Conservation (phyloP, 306 rosid species). For the Prunus mume region DNA sequence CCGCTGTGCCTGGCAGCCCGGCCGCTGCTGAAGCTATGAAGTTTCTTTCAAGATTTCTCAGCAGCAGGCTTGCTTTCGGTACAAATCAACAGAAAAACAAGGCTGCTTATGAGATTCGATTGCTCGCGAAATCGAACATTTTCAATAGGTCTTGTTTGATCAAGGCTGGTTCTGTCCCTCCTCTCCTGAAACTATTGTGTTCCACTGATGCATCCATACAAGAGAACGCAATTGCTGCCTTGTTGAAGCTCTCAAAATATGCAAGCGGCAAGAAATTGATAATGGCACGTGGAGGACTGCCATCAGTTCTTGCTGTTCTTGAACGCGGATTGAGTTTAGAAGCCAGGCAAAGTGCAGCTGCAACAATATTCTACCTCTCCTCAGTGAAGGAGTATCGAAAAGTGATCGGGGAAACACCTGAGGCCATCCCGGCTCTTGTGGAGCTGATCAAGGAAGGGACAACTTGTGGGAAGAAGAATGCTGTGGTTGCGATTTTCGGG, state of each 20-base stretch:
- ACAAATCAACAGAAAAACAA: constrained; percentile 43
- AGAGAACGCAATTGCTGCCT: constrained; percentile 60
- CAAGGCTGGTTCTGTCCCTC: constrained; percentile 51
- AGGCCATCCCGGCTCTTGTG: constrained; percentile 47
- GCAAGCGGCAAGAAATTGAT: constrained; percentile 44
- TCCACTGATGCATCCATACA: constrained; percentile 33
- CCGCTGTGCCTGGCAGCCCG: constrained; percentile 37
- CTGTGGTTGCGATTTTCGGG: constrained; percentile 68
- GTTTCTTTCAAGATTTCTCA: constrained; percentile 50
- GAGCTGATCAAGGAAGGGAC: constrained; percentile 61
- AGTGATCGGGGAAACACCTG: constrained; percentile 51
- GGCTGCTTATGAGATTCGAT: constrained; percentile 74
- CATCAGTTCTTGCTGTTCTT: constrained; percentile 40
- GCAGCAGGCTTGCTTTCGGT: constrained; percentile 56
- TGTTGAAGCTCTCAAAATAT: constrained; percentile 71
- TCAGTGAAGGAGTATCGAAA: constrained; percentile 51
- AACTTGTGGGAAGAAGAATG: constrained; percentile 65
- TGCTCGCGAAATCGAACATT: constrained; percentile 56
- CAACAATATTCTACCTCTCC: constrained; percentile 61
- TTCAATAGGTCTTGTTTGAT: constrained; percentile 67
- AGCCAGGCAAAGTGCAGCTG: constrained; percentile 65
- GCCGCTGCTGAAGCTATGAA: constrained; percentile 53
- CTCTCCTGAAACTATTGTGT: constrained; percentile 44
- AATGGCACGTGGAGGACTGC: constrained; percentile 44
- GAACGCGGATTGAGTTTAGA: constrained; percentile 51